phyloP scores from a whole-genome alignment of 2,329 filamentous ascomycete species.

The Pseudogymnoascus sp. region DNA sequence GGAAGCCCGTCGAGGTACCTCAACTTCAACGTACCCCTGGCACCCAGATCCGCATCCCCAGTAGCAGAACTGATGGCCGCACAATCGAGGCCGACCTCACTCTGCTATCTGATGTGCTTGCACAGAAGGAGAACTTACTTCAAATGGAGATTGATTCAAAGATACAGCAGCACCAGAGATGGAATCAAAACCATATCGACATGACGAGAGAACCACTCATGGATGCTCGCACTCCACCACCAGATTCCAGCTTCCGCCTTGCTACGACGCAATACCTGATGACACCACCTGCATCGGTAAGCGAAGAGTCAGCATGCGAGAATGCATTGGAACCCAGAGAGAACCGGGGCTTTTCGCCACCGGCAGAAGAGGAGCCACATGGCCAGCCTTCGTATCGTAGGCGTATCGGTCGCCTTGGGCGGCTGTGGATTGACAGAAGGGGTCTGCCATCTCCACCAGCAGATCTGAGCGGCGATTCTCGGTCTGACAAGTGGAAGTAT shows the following conservation, averaged over 20 bases:
- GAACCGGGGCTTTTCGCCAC: constrained; percentile 23
- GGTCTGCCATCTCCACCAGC: constrained; percentile 50
- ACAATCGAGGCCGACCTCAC: constrained; percentile 71
- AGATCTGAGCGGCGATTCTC: constrained; percentile 38
- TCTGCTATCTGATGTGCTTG: constrained; percentile 65
- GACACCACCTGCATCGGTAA: constrained; percentile 49
- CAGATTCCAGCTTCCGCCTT: constrained; percentile 58
- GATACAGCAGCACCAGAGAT: constrained; percentile 78
- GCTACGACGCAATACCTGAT: constrained; percentile 65
- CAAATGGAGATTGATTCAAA: constrained; percentile 77
- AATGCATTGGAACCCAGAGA: constrained; percentile 25
- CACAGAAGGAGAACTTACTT: constrained; percentile 75
- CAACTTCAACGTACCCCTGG: constrained; percentile 52
- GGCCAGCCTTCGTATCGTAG: constrained; percentile 63
- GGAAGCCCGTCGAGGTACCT: constrained; percentile 52
- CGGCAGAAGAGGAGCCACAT: constrained; percentile 25
- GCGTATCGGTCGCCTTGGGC: constrained; percentile 74
- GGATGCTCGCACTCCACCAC: constrained; percentile 59
- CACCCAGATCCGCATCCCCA: constrained; percentile 61
- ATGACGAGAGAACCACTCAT: constrained; percentile 79
- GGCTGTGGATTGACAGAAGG: constrained; percentile 81
- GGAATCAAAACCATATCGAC: constrained; percentile 87
- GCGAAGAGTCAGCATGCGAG: constrained; percentile 29
- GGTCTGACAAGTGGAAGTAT: constrained; percentile 73
- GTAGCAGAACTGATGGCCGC: constrained; percentile 58